These are phyloP conservation scores for Datura wrightii DNA, from an alignment of 257 asterid genomes.

Conservation along the genomic window DNA sequence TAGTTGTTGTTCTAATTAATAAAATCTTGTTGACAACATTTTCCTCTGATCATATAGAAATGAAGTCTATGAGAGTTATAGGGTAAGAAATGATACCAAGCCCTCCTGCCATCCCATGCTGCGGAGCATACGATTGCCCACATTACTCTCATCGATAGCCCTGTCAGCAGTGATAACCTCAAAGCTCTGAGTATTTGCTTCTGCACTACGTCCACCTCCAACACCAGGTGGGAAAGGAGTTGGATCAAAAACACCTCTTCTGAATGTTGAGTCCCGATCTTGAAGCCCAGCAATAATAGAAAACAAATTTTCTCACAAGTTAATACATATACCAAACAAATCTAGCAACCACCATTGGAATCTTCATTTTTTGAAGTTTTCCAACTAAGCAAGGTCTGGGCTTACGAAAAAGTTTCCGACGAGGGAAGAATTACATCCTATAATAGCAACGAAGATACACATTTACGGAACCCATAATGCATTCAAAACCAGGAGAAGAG, in stretches of 20 bases:
- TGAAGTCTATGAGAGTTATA: constrained; percentile 35
- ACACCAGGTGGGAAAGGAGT: constrained; percentile 99
- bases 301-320: constrained; percentile 77
- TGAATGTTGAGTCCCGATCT: constrained; percentile 78
- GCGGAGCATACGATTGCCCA: constrained; percentile 98
- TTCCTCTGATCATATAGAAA: constrained; percentile 22
- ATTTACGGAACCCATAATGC: background rate
- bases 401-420: constrained; percentile 48
- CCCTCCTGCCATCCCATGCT: constrained; percentile 99
- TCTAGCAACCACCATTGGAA: constrained; percentile 69
- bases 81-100: constrained; percentile 88
- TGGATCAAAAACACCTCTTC: constrained; percentile 81
- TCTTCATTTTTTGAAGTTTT: constrained; percentile 51
- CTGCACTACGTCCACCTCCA: constrained; percentile 90
- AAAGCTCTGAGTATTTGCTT: constrained; percentile 66
- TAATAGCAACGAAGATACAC: constrained; percentile 4
- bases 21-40: background rate
- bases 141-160: constrained; percentile 92
- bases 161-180: constrained; percentile 89
- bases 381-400: constrained; percentile 49
- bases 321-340: constrained; percentile 59
- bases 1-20: background rate
- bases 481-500: constrained; percentile 7
- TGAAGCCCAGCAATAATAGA: constrained; percentile 60
- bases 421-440: constrained; percentile 42